Conservation (phyloP, 805 yeast genomes). For the Candida quercuum region DNA sequence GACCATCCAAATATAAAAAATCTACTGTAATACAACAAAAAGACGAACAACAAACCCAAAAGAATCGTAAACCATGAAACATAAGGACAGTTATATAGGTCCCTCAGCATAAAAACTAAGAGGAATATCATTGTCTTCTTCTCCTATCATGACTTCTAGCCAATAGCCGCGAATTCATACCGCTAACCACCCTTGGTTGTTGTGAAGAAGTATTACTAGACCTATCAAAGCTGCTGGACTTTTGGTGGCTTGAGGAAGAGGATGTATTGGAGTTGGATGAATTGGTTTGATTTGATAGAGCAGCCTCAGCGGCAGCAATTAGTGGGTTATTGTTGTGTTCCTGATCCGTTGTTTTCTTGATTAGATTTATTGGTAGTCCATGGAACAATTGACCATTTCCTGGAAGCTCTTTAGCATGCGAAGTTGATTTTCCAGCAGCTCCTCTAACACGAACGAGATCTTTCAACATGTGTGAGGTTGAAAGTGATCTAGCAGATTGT, state of each 20-base stretch:
- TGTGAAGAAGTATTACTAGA: slow-evolving; percentile 1
- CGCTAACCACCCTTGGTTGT: slow-evolving; percentile 35
- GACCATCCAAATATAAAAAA: too few species aligned
- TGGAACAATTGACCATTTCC: slow-evolving; percentile 25
- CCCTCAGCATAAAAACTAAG: not conserved
- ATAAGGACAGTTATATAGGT: too few species aligned
- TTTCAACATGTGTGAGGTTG: slow-evolving; percentile 23
- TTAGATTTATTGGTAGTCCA: slow-evolving; percentile 26
- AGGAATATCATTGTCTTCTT: slow-evolving; percentile 10
- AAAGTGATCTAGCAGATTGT: not conserved
- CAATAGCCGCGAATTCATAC: slow-evolving; percentile 55
- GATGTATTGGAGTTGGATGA: not conserved
- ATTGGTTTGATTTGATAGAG: slow-evolving; percentile 8
- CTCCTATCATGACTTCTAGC: slow-evolving; percentile 50
- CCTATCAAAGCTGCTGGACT: not conserved
- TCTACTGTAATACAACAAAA: not conserved
- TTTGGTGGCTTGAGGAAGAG: slow-evolving; percentile 3
- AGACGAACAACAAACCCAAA: not conserved
- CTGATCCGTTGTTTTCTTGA: not conserved
- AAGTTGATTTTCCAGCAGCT: slow-evolving; percentile 4
- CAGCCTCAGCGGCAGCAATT: slow-evolving; percentile 24
- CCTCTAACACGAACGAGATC: slow-evolving; percentile 26
- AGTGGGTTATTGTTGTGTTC: slow-evolving; percentile 6
- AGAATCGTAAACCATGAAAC: not conserved
- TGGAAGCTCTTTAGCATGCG: slow-evolving; percentile 22